Evolutionary conservation across 2,329 filamentous ascomycete species (phyloP).

Genomic region (Monilinia laxa): DNA sequence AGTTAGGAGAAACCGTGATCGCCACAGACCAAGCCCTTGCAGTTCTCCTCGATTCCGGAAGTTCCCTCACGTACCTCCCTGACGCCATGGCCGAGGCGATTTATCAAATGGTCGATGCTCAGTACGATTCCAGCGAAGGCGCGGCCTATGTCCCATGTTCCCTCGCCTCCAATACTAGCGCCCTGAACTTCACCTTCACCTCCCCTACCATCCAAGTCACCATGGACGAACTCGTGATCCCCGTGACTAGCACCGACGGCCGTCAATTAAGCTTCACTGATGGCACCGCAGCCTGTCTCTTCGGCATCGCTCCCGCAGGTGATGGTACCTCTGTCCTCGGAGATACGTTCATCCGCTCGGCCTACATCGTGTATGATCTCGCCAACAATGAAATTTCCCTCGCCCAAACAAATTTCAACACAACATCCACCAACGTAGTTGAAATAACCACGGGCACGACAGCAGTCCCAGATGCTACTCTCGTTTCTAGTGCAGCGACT

Average conservation of each 20-base stretch:
- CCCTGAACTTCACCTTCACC: slow-evolving; percentile 56
- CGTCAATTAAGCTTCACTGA: slow-evolving; percentile 52
- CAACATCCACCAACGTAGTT: slow-evolving; percentile 49
- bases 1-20: slow-evolving; percentile 46
- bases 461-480: slow-evolving; percentile 55
- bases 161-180: slow-evolving; percentile 45
- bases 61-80: slow-evolving; percentile 66
- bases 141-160: slow-evolving; percentile 63
- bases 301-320: slow-evolving; percentile 63
- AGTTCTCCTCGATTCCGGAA: slow-evolving; percentile 71
- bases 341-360: slow-evolving; percentile 72
- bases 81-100: slow-evolving; percentile 53
- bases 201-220: slow-evolving; percentile 53
- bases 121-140: slow-evolving; percentile 53
- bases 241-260: slow-evolving; percentile 48
- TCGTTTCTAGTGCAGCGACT: slow-evolving; percentile 49
- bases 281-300: slow-evolving; percentile 59
- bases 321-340: slow-evolving; percentile 61
- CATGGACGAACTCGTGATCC: slow-evolving; percentile 60
- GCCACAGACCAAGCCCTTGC: slow-evolving; percentile 54
- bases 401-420: slow-evolving; percentile 65
- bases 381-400: slow-evolving; percentile 70
- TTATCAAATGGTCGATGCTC: slow-evolving; percentile 57
- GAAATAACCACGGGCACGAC: slow-evolving; percentile 54
- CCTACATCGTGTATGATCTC: slow-evolving; percentile 74